Evolutionary conservation across 2,329 filamentous ascomycete genomes (phyloP).

Genomic region (Didymosphaeria variabile): DNA sequence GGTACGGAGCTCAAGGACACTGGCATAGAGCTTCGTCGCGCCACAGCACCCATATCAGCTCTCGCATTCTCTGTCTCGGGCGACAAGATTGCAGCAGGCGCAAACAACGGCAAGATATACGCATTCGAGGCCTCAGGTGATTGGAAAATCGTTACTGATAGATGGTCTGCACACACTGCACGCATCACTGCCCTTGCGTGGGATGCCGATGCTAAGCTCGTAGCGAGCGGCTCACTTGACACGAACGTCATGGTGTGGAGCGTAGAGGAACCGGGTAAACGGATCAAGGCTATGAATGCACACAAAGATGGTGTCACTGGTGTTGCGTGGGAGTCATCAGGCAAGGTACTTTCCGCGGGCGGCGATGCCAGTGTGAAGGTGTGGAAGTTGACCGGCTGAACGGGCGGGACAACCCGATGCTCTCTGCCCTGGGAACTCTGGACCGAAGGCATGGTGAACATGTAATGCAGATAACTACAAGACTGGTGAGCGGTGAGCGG

Average conservation of each 20-base stretch:
- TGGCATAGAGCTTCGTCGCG: constrained; percentile 68
- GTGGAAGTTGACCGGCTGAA: constrained; percentile 65
- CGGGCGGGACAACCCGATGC: not conserved
- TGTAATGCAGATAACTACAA: constrained; percentile 18
- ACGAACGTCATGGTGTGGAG: constrained; percentile 96
- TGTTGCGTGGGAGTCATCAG: constrained; percentile 75
- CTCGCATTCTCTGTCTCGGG: constrained; percentile 85
- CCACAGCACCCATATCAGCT: constrained; percentile 76
- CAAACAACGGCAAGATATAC: constrained; percentile 84
- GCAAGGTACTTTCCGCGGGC: constrained; percentile 78
- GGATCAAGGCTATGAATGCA: constrained; percentile 84
- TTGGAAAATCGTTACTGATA: constrained; percentile 80
- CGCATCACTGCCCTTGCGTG: constrained; percentile 76
- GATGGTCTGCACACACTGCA: constrained; percentile 76
- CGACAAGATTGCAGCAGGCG: constrained; percentile 81
- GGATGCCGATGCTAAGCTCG: constrained; percentile 78
- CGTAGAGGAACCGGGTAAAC: constrained; percentile 79
- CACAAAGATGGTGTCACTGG: constrained; percentile 97
- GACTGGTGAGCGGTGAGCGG: constrained; percentile 10
- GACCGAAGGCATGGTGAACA: not conserved
- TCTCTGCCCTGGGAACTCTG: constrained; percentile 1
- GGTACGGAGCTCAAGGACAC: constrained; percentile 64
- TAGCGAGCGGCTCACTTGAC: constrained; percentile 85
- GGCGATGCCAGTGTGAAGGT: constrained; percentile 91
- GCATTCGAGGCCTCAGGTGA: constrained; percentile 72